Base-by-base conservation (phyloP, 2,329 filamentous ascomycete species). In the Claviceps cyperi region DNA sequence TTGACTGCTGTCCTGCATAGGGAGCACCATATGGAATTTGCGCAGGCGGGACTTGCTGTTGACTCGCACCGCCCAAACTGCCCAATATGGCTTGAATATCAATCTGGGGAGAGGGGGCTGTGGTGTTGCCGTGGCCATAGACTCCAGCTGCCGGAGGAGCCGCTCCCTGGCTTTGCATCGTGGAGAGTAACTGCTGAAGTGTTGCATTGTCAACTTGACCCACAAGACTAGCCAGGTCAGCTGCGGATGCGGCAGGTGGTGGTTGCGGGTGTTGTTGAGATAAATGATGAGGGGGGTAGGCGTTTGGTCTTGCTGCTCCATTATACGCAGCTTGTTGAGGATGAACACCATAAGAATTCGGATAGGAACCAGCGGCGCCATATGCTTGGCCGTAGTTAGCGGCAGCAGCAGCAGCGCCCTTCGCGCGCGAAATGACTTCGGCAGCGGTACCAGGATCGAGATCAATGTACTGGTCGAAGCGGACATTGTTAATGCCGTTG, bases 391-490 rank as follows among this genome's bases (percentile, higher is more conserved):
- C 55, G 48, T 67, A 64, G 53, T 53, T 58, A 28, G 59, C 54
- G 11, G 59, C 55, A 5, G 53, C 53, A 5, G 60, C 56, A 11
- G 60, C 59, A 2, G 64, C 62, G 11, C 70, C 66, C 63, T 86
- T 90, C 48, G 83, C 78, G 52, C 87, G 79, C 41, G 83, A 64
- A 51, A 94, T 84, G 15, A 97, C 78, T 57, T 94, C 86, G 15
- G 85, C 86, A 4, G 86, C 88, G 44, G 89, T 81, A 5, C 71
- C 66, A 0, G 89, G 85, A 37, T 94, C 84, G 2, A 96, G 74
- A 57, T 90, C 82, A 51, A 84, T 78, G 63, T 97, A 97, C 62
- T 94, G 84, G 58, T 94, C 86, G 62, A 87, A 96, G 43, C 81
- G 80, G 52, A 94, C 81, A 55, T 86, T 89, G 58, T 78, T 78